These are phyloP conservation scores for Magnusiomyces paraingens DNA, from an alignment of 1,139 yeast genomes.

Conservation along the genomic window DNA sequence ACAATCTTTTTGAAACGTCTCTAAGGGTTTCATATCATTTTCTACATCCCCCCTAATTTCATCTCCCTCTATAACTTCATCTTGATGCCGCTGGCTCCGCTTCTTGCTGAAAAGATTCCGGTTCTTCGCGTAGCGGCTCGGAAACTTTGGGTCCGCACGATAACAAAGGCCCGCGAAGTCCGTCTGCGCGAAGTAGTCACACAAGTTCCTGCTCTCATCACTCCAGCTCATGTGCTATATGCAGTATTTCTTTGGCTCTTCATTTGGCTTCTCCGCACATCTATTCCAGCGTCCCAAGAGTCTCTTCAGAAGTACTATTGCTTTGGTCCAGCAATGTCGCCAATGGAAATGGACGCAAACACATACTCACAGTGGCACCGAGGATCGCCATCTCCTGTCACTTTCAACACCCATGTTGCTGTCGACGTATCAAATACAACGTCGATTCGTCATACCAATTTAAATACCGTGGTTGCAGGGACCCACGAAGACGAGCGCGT, in stretches of 20 bases:
- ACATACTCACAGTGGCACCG: slow-evolving; percentile 27
- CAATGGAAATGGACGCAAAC: slow-evolving; percentile 25
- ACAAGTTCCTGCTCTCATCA: slow-evolving; percentile 8
- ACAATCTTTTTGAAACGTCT: no score
- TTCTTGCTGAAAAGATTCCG: no score
- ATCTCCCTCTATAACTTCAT: no score
- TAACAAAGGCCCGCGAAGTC: no score
- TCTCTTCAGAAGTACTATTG: slow-evolving; percentile 22
- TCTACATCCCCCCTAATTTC: no score
- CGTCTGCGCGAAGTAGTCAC: no score
- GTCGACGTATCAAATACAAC: slow-evolving; percentile 18
- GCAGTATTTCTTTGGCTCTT: slow-evolving; percentile 13
- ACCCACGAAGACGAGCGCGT: slow-evolving; percentile 55
- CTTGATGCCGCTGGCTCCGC: no score
- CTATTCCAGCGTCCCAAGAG: slow-evolving; percentile 18
- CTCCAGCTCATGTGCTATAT: slow-evolving; percentile 16
- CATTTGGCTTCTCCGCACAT: slow-evolving; percentile 16
- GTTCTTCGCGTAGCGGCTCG: no score
- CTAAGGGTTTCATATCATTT: no score
- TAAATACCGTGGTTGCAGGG: slow-evolving; percentile 46
- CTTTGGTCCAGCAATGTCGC: slow-evolving; percentile 28
- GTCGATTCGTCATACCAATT: slow-evolving; percentile 39
- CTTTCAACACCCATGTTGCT: slow-evolving; percentile 23
- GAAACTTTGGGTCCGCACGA: no score
- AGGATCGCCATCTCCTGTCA: slow-evolving; percentile 26